Evolutionary conservation across 306 rosid genomes (phyloP), one percentile per base, ranked within the genome.

Genomic region (Erythrophleum fordii): DNA sequence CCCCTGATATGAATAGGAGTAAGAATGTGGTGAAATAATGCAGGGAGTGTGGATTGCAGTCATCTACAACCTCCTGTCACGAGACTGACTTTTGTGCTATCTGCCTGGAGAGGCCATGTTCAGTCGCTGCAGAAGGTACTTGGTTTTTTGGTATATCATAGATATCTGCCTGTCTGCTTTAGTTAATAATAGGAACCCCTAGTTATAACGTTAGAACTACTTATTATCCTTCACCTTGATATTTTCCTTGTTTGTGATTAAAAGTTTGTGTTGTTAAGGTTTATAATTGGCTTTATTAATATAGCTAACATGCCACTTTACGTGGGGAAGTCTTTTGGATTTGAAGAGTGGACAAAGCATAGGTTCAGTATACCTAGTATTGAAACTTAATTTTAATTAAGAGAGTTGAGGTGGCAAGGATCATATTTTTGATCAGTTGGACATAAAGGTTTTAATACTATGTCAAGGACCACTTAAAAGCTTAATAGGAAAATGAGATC

Each of bases 101-200:
- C 75, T 95, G 98, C 87, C 83, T 95, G 56, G 99, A 95, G 89
- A 95, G 93, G 88, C 82, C 89, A 53, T 93, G 99, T 84, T 87
- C 93, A 9, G 93, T 95, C 35, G 94, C 97, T 35, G 98, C 98
- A 3, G 97, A 92, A 87, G 99, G 99, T 94, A 77, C 41, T 75
- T 42, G 75, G 31, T 77, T 39, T 68, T 51, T 76, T 23, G n/a
- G n/a, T 42, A 34, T 76, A 73, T 81, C 77, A 52, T 64, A 20
- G 71, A 42, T 78, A 59, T 59, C 20, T 46, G 48, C 77, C 60
- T 69, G 17, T 20, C 81, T 52, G 35, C 78, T n/a, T 51, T 34
- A n/a, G 31, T n/a, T 34, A 51, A 72, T 31, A 22, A 34, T 6
- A 14, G 61, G 26, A 53, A 49, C 18, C 61, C 45, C 44, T 28